Evolutionary conservation across 1,284 basidiomycete genomes (phyloP), one percentile per base, ranked within the genome.

Genomic region (Trametes hirsuta): DNA sequence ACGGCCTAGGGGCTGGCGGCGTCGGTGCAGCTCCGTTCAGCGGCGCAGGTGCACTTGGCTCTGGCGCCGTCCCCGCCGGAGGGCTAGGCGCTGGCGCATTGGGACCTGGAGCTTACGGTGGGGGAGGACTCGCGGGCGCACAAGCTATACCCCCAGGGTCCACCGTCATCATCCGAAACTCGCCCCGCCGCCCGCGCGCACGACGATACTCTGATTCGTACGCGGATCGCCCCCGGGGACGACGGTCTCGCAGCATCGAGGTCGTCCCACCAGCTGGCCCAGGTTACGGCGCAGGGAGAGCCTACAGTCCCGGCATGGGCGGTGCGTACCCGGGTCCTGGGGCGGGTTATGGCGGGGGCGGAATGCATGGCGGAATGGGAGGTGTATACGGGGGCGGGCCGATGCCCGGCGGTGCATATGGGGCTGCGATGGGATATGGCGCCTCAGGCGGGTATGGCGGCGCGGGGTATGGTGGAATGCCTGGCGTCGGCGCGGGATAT

Each of bases 171-270:
- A 58, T 58, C 56, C 21, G 52, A 1, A 35, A 25, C 11, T 44
- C 39, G 1, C 3, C 10, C 11, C 56, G 49, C n/a, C 49, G 56
- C 1, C 56, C 56, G 6, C 56, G 49, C 37, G 44, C 49, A 1
- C 49, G 56, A 14, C 44, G 56, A 0, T 58, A 58, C 44, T 58
- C 56, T 6, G 56, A 58, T 30, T 58, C 56, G 18, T 58, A 58
- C 44, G 36, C 35, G 15, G 56, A 58, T 15, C 3, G 21, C 5
- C 49, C 41, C 8, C 49, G 36, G 1, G 40, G 47, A 14, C 11
- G 47, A 10, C 41, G 55, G 34, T 52, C 49, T 22, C 47, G 39
- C 44, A 52, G 36, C 24, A 47, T 52, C 25, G 56, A 58, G 12
- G 35, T 53, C 30, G 30, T 53, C 34, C 51, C 41, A 21, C 51